These are phyloP conservation scores for Melampsora americana DNA, from an alignment of 1,284 basidiomycete genomes.

Conservation along the genomic window DNA sequence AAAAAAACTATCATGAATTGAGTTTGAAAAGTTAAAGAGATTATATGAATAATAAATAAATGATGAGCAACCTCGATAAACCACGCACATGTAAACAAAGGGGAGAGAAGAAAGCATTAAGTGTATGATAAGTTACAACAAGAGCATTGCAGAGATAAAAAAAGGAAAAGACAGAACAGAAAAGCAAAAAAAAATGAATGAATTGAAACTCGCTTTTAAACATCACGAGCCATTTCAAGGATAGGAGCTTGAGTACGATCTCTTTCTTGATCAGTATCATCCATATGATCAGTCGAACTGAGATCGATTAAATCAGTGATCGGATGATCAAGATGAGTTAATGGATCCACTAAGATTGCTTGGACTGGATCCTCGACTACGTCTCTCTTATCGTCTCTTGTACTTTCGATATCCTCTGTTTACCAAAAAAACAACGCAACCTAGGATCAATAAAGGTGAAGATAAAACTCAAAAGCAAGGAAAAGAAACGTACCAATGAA, in stretches of 20 bases:
- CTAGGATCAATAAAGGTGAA: neutral
- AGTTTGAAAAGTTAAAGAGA: too few species aligned
- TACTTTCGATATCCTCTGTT: slow-evolving; percentile 39
- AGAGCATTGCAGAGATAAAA: neutral
- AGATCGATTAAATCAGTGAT: neutral
- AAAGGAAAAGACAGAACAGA: neutral
- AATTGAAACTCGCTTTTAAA: neutral
- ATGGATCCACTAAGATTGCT: neutral
- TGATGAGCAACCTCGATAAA: too few species aligned
- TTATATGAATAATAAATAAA: too few species aligned
- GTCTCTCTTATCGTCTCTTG: neutral
- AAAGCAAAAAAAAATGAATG: neutral
- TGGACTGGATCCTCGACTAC: neutral
- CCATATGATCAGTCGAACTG: neutral
- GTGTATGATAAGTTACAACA: too few species aligned
- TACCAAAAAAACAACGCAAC: slow-evolving; percentile 46
- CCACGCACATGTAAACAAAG: too few species aligned
- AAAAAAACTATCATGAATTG: too few species aligned
- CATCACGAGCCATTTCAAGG: neutral
- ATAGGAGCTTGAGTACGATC: slow-evolving; percentile 4
- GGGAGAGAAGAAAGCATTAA: too few species aligned
- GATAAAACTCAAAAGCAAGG: neutral
- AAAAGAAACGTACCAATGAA: slow-evolving; percentile 22
- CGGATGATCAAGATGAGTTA: neutral
- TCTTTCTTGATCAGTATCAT: slow-evolving; percentile 4